phyloP scores from a whole-genome alignment of 2,329 filamentous ascomycete genomes.

The Botrytis fabae region DNA sequence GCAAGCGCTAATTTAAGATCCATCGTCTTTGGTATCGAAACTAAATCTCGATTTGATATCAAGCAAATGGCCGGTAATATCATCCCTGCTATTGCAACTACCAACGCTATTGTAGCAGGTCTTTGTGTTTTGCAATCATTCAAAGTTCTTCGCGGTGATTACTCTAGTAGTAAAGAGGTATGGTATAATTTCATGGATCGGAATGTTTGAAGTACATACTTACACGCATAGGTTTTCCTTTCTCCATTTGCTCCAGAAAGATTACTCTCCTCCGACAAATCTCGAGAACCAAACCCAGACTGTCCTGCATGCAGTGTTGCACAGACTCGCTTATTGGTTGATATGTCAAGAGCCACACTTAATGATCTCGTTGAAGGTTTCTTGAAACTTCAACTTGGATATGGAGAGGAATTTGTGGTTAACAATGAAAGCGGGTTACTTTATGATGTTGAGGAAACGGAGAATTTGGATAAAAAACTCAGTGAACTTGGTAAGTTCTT shows the following conservation, averaged over 20 bases:
- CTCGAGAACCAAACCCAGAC: constrained; percentile 69
- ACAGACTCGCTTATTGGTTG: constrained; percentile 65
- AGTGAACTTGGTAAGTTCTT: constrained; percentile 63
- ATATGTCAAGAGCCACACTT: constrained; percentile 71
- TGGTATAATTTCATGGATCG: constrained; percentile 25
- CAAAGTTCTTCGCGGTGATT: constrained; percentile 78
- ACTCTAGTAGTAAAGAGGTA: constrained; percentile 72
- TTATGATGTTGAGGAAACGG: constrained; percentile 86
- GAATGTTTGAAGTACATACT: constrained; percentile 21
- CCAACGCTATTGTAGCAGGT: constrained; percentile 92
- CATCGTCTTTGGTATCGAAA: constrained; percentile 82
- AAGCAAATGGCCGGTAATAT: constrained; percentile 99
- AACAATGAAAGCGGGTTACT: constrained; percentile 74
- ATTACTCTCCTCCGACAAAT: constrained; percentile 58
- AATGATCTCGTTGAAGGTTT: constrained; percentile 76
- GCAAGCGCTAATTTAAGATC: constrained; percentile 89
- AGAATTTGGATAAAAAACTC: constrained; percentile 80
- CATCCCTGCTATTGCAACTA: constrained; percentile 96
- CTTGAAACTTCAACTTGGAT: constrained; percentile 69
- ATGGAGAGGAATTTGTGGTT: constrained; percentile 78
- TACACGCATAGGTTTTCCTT: constrained; percentile 65
- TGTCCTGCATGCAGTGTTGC: constrained; percentile 82
- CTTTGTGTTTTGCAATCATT: constrained; percentile 90
- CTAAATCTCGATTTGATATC: constrained; percentile 90
- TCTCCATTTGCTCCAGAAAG: constrained; percentile 63